A percentile compares a stretch with the other conserved stretches of the same genome.
Evolutionary conservation across 495 filamentous ascomycete genomes (phyloP).

Genomic region (Chlorociboria aeruginascens): DNA sequence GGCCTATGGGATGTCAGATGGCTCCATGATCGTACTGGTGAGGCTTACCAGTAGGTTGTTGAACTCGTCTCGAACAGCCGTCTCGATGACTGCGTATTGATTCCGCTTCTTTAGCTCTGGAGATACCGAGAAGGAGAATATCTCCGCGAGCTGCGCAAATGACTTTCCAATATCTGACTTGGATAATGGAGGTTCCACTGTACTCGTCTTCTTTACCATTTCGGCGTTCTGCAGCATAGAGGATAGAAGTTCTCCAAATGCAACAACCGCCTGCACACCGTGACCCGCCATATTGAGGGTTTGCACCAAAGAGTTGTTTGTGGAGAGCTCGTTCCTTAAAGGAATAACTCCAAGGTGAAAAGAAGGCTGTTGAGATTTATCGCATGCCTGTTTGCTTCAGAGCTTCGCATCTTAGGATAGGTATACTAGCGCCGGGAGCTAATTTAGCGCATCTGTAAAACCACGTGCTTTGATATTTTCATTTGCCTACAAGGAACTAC

Average conservation of each 20-base stretch:
- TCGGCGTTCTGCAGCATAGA: conserved; percentile 53
- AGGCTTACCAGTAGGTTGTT: conserved; percentile 57
- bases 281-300: conserved; percentile 31
- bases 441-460: neutral
- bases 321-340: neutral
- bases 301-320: neutral
- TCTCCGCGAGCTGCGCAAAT: conserved; percentile 13
- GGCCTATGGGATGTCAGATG: conserved; percentile 37
- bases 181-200: conserved; percentile 69
- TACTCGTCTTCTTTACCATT: conserved; percentile 47
- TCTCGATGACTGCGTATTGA: conserved; percentile 58
- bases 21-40: conserved; percentile 9
- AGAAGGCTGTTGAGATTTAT: neutral
- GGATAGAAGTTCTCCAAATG: conserved; percentile 42
- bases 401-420: neutral
- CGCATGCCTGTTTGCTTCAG: neutral
- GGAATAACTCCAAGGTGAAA: neutral
- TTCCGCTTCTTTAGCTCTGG: conserved; percentile 22
- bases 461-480: too few species aligned
- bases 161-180: conserved; percentile 44
- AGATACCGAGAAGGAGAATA: conserved; percentile 2
- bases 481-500: neutral
- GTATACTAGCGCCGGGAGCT: neutral
- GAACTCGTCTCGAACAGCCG: conserved; percentile 65
- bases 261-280: conserved; percentile 42